phyloP scores from a whole-genome alignment of 108 stramenopile genomes.

The Skeletonema marinoi region DNA sequence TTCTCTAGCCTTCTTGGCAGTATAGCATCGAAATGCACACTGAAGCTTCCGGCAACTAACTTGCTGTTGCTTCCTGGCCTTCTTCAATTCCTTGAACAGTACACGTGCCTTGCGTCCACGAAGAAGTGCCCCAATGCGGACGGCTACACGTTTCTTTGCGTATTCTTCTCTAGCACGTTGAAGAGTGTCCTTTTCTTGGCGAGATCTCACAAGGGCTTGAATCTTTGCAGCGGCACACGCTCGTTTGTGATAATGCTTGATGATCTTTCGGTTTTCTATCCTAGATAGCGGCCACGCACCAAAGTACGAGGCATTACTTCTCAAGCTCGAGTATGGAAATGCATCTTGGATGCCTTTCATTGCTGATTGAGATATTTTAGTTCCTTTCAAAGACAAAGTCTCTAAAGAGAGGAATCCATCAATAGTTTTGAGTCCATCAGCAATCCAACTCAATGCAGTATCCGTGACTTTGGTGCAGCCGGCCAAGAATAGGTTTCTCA shows the following conservation, averaged over 20 bases:
- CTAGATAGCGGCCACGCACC: slow-evolving; percentile 49
- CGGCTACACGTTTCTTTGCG: slow-evolving; percentile 40
- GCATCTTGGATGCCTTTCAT: slow-evolving; percentile 28
- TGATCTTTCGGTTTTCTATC: slow-evolving; percentile 39
- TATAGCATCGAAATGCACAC: slow-evolving; percentile 24
- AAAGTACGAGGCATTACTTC: slow-evolving; percentile 28
- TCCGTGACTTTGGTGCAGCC: slow-evolving; percentile 45
- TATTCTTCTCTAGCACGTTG: slow-evolving; percentile 29
- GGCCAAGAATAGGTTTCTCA: slow-evolving; percentile 29
- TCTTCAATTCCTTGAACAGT: slow-evolving; percentile 21
- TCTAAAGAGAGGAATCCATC: slow-evolving; percentile 29
- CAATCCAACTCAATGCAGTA: slow-evolving; percentile 49
- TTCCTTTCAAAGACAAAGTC: slow-evolving; percentile 50
- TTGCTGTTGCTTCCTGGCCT: slow-evolving; percentile 3
- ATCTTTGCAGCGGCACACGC: slow-evolving; percentile 35
- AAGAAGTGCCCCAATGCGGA: slow-evolving; percentile 34
- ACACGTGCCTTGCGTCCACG: slow-evolving; percentile 43
- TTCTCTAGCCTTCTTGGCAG: slow-evolving; percentile 16
- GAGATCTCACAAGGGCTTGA: slow-evolving; percentile 36
- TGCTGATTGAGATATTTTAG: slow-evolving; percentile 22
- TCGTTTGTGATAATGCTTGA: slow-evolving; percentile 39
- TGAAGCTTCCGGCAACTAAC: slow-evolving; percentile 11
- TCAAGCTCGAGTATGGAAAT: slow-evolving; percentile 35
- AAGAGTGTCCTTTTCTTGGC: slow-evolving; percentile 38
- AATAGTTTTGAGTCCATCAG: slow-evolving; percentile 40